Evolutionary conservation across 1,284 basidiomycete species (phyloP), one percentile per base, ranked within the genome.

Genomic region (Moesziomyces globuligerus): DNA sequence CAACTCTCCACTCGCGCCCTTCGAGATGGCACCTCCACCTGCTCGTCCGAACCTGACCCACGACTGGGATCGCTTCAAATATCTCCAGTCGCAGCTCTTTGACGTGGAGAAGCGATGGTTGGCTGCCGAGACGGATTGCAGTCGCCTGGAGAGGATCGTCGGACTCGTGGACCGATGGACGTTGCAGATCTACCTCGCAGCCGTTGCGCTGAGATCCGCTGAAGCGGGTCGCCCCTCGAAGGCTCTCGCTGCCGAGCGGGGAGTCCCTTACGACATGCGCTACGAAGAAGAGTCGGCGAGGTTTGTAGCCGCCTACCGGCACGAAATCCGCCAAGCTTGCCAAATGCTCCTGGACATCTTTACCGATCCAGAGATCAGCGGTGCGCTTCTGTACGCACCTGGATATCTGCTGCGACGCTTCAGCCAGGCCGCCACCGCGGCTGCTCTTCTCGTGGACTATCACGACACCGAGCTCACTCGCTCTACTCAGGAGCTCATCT

Each of bases 41-140:
- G 42, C 36, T 10, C 45, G 59, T 7, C 40, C 54, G 28, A 62
- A 51, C 44, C 50, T 69, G 28, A 69, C 49, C 0, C 66, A 69
- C 41, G 58, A 69, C 34, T 69, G 66, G 66, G 66, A 69, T 18
- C 66, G 66, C 10, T 69, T 69, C 59, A 69, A 69, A 29, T 69
- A 62, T 32, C 54, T 62, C 7, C 53, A 69, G 36, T 58, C 53
- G 10, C 66, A 69, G 29, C 47, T 69, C 17, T 58, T 69, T 20
- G 66, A 69, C 18, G 24, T 61, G 13, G 66, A 69, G 29, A 69
- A 69, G 36, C 58, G 66, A 9, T 69, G 66, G 66, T 36, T 61
- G 4, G 45, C 48, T 21, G 52, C 66, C 17, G 66, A 69, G 47
- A 48, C 58, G 18, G 66, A 69, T 26, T 69, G 54, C 38, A 69